phyloP scores from a whole-genome alignment of 192 early-diverging fungal species.

The Gryganskiella cystojenkinii region DNA sequence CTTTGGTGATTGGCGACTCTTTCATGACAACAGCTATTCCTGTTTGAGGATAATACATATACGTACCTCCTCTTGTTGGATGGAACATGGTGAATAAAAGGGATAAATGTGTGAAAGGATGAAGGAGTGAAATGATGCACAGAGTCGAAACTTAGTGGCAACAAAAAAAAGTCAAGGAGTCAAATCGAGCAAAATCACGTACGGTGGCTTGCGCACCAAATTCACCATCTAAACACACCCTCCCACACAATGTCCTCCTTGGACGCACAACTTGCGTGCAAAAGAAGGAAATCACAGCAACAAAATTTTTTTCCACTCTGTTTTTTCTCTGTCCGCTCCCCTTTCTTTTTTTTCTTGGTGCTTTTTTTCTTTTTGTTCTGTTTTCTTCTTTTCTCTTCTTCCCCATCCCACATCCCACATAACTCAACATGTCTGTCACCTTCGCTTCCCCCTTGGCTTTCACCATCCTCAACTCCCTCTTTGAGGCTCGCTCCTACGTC shows the following conservation, averaged over 20 bases:
- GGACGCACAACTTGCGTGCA: no score
- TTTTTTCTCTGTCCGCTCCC: no score
- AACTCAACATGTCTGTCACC: constrained; percentile 71
- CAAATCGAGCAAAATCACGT: no score
- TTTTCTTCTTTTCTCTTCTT: constrained; percentile 23
- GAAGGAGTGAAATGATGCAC: not conserved
- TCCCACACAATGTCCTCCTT: no score
- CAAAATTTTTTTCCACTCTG: constrained; percentile 25
- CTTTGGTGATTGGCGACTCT: not conserved
- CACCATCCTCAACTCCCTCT: constrained; percentile 79
- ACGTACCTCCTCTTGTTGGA: constrained; percentile 49
- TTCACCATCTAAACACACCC: no score
- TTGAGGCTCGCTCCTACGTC: constrained; percentile 82
- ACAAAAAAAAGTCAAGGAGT: no score
- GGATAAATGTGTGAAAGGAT: not conserved
- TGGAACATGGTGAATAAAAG: constrained; percentile 33
- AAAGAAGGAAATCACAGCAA: not conserved
- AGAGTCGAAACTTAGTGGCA: no score
- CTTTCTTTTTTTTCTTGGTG: not conserved
- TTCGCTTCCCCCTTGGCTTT: constrained; percentile 70
- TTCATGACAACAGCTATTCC: no score
- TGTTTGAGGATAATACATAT: no score
- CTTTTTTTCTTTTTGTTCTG: constrained; percentile 22
- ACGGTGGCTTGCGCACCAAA: no score
- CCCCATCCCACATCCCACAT: constrained; percentile 18